Percentiles rank a stretch among this genome's conserved stretches.
phyloP scores from a whole-genome alignment of 1,284 basidiomycete species.

The Rugosomyces carneus region DNA sequence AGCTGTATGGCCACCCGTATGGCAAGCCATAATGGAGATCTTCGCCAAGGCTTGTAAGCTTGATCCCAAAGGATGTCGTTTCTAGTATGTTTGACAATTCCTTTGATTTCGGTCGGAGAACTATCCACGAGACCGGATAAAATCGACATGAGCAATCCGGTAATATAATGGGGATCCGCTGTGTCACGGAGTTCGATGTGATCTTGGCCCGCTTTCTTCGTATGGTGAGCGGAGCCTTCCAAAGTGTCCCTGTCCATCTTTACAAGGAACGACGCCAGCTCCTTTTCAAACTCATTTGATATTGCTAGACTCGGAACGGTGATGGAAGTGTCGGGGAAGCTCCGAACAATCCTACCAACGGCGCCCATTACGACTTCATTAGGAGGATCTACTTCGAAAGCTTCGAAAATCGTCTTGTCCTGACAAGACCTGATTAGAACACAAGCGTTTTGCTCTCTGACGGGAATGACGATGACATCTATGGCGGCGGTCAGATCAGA shows the following conservation, averaged over 20 bases:
- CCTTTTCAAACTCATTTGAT: conserved; percentile 19
- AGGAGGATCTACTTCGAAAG: conserved; percentile 35
- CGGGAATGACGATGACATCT: conserved; percentile 12
- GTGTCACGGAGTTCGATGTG: conserved; percentile 27
- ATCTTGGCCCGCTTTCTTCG: conserved; percentile 22
- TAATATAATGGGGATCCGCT: conserved; percentile 35
- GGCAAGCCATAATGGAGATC: conserved; percentile 42
- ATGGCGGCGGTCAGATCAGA: conserved; percentile 24
- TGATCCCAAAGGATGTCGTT: conserved; percentile 41
- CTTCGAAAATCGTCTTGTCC: conserved; percentile 28
- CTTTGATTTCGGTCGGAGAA: conserved; percentile 20
- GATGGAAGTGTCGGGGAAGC: conserved; percentile 26
- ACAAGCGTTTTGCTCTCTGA: conserved; percentile 34
- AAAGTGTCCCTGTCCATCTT: conserved; percentile 26
- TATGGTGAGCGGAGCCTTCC: conserved; percentile 17
- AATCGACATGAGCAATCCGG: conserved; percentile 31
- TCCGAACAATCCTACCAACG: conserved; percentile 32
- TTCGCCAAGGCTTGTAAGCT: conserved; percentile 35
- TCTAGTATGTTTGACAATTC: conserved; percentile 34
- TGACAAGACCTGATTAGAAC: conserved; percentile 29
- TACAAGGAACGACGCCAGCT: conserved; percentile 28
- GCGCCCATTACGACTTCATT: conserved; percentile 28
- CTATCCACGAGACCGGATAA: conserved; percentile 6
- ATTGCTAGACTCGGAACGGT: conserved; percentile 17
- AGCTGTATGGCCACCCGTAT: conserved; percentile 42